Percentiles rank a stretch among this genome's conserved stretches.
Conservation (phyloP, 2,329 filamentous ascomycete genomes). For the Penicillium oxalicum region DNA sequence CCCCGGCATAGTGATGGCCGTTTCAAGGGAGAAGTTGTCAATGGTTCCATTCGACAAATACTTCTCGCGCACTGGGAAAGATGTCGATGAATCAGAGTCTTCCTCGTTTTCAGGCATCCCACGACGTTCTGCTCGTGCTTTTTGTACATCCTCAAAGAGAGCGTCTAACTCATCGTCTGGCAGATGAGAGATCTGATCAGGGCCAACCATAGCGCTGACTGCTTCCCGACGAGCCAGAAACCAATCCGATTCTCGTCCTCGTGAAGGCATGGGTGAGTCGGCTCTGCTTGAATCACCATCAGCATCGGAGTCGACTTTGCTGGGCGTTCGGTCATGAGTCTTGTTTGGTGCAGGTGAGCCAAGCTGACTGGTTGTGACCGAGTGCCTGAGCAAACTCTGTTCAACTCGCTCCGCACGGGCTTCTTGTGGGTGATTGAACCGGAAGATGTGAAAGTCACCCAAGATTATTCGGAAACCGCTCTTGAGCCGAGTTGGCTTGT, state of each 20-base stretch:
- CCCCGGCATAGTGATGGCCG: slow-evolving; percentile 85
- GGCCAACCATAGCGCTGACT: slow-evolving; percentile 80
- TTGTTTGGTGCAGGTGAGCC: slow-evolving; percentile 58
- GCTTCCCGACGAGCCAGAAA: slow-evolving; percentile 88
- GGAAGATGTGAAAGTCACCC: slow-evolving; percentile 96
- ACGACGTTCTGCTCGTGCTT: slow-evolving; percentile 76
- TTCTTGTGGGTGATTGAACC: slow-evolving; percentile 97
- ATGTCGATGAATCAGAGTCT: slow-evolving; percentile 81
- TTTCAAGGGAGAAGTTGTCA: slow-evolving; percentile 94
- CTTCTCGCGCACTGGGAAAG: slow-evolving; percentile 84
- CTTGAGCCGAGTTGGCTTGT: slow-evolving; percentile 76
- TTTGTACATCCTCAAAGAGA: slow-evolving; percentile 89
- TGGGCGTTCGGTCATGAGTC: slow-evolving; percentile 72
- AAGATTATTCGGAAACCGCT: slow-evolving; percentile 93
- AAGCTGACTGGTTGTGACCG: slow-evolving; percentile 59
- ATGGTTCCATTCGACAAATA: slow-evolving; percentile 92
- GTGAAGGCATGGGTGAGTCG: slow-evolving; percentile 70
- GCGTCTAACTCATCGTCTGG: slow-evolving; percentile 92
- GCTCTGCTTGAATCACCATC: slow-evolving; percentile 66
- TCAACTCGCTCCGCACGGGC: slow-evolving; percentile 87
- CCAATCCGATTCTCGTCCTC: slow-evolving; percentile 80
- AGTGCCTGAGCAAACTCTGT: slow-evolving; percentile 80
- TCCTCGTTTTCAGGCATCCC: slow-evolving; percentile 60
- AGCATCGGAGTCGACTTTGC: slow-evolving; percentile 70
- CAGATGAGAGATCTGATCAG: slow-evolving; percentile 81